Percentiles rank a stretch among this genome's conserved stretches.
Conservation (phyloP, 116 monocot genomes). For the Trichopus zeylanicus region DNA sequence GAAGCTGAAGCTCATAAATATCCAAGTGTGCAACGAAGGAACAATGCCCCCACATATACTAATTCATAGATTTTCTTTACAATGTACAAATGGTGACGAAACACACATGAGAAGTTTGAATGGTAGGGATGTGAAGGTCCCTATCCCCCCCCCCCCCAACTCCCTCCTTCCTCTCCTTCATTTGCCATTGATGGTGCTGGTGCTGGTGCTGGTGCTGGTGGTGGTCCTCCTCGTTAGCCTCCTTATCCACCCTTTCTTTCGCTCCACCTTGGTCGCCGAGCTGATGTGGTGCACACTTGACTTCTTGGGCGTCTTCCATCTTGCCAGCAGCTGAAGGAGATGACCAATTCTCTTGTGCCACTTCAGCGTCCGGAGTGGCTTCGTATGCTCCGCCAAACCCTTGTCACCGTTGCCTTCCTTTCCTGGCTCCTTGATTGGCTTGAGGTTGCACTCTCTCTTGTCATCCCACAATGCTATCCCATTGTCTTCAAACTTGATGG, state of each 20-base stretch:
- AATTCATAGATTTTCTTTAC: background rate
- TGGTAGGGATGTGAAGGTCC: background rate
- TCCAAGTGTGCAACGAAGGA: too few species aligned
- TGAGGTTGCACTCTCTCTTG: constrained; percentile 3
- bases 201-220: constrained; percentile 1
- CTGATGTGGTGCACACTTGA: constrained; percentile 17
- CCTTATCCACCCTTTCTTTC: constrained; percentile 55
- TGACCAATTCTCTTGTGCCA: constrained; percentile 59
- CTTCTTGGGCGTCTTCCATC: constrained; percentile 49
- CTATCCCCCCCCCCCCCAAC: background rate
- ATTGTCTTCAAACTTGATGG: constrained; percentile 64
- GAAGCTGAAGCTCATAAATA: too few species aligned
- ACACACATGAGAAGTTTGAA: background rate
- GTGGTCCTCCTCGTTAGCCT: constrained; percentile 33
- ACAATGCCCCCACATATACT: too few species aligned
- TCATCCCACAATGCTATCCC: constrained; percentile 39
- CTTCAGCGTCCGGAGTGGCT: constrained; percentile 18
- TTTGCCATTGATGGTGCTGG: background rate
- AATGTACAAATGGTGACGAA: background rate
- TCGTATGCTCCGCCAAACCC: constrained; percentile 31
- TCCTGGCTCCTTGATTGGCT: background rate
- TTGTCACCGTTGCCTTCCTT: constrained; percentile 2
- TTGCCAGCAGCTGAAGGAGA: constrained; percentile 40
- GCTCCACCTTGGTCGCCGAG: constrained; percentile 15
- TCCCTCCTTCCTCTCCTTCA: background rate